These are phyloP conservation scores for sweet orange (Citrus sinensis) DNA, from an alignment of 345 rosid genomes.

Conservation along the genomic window DNA sequence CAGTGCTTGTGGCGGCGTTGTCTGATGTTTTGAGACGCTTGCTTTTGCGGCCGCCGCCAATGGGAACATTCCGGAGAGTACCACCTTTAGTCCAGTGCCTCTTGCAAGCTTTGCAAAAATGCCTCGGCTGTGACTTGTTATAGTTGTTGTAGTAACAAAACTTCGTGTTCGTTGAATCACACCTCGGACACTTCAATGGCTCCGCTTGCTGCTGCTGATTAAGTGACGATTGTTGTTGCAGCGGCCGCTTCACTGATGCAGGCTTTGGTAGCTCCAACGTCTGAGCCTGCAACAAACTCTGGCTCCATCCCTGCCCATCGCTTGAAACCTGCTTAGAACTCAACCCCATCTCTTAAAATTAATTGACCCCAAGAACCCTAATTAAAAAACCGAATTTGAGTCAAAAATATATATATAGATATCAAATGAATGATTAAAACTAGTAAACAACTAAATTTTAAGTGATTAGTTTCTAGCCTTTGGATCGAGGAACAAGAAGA, in stretches of 20 bases:
- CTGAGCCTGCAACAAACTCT: constrained; percentile 37
- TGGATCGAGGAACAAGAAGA: constrained; percentile 35
- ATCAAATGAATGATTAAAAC: not conserved
- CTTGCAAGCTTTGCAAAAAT: constrained; percentile 88
- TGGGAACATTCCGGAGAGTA: constrained; percentile 78
- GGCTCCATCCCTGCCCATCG: constrained; percentile 46
- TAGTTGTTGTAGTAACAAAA: constrained; percentile 94
- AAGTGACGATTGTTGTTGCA: constrained; percentile 12
- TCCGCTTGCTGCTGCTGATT: constrained; percentile 40
- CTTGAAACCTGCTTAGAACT: constrained; percentile 49
- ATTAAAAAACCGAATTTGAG: not conserved
- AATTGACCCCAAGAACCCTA: not conserved
- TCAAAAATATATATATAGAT: not conserved
- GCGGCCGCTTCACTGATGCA: constrained; percentile 23
- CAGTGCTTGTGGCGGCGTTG: not conserved
- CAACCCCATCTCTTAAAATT: constrained; percentile 27
- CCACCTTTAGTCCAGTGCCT: constrained; percentile 98
- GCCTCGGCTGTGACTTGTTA: constrained; percentile 84
- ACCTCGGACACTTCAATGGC: constrained; percentile 80
- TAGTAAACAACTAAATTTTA: not conserved
- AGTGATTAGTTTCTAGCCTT: constrained; percentile 20
- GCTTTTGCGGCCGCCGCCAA: constrained; percentile 85
- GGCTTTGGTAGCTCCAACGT: constrained; percentile 33
- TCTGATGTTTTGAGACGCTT: constrained; percentile 47
- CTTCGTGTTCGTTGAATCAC: constrained; percentile 87